Evolutionary conservation across 2,329 filamentous ascomycete genomes (phyloP).

Genomic region (Penicillium oxalicum): DNA sequence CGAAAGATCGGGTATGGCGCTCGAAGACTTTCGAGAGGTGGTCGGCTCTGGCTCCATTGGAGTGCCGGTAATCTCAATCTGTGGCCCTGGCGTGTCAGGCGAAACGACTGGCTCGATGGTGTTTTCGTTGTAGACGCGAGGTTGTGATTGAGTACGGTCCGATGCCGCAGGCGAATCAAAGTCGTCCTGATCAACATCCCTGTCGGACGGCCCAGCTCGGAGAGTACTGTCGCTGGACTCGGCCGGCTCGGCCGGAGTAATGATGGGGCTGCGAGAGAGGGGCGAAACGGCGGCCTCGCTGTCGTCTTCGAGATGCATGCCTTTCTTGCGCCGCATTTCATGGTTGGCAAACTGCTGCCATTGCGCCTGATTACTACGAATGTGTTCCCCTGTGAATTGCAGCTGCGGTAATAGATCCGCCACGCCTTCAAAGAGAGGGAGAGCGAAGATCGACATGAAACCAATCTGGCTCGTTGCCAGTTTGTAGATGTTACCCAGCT

Average conservation of each 20-base stretch:
- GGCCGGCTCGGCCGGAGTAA: slow-evolving; percentile 3
- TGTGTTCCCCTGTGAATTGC: slow-evolving; percentile 75
- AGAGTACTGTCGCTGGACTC: slow-evolving; percentile 1
- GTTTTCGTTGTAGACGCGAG: slow-evolving; percentile 27
- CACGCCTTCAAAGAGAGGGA: slow-evolving; percentile 83
- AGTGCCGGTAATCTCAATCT: slow-evolving; percentile 31
- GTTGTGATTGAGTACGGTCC: slow-evolving; percentile 6
- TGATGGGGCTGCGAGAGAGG: slow-evolving; percentile 30
- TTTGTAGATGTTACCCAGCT: slow-evolving; percentile 75
- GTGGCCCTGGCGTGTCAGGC: slow-evolving; percentile 31
- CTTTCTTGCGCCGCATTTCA: slow-evolving; percentile 23
- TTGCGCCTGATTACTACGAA: slow-evolving; percentile 66
- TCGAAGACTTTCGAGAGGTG: slow-evolving; percentile 29
- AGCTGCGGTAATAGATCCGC: slow-evolving; percentile 80
- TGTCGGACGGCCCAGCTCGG: slow-evolving; percentile 8
- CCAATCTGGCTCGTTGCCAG: slow-evolving; percentile 83
- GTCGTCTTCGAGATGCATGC: slow-evolving; percentile 17
- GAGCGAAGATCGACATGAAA: slow-evolving; percentile 94
- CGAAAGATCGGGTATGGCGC: slow-evolving; percentile 24
- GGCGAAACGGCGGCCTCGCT: slow-evolving; percentile 26
- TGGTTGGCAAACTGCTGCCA: slow-evolving; percentile 49
- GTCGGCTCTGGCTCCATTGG: slow-evolving; percentile 17
- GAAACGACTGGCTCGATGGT: slow-evolving; percentile 31
- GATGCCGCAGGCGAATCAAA: slow-evolving; percentile 13
- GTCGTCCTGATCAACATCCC: slow-evolving; percentile 8